Base-by-base conservation (phyloP, 2,329 filamentous ascomycete species). In the Ophiobolus disseminans region DNA sequence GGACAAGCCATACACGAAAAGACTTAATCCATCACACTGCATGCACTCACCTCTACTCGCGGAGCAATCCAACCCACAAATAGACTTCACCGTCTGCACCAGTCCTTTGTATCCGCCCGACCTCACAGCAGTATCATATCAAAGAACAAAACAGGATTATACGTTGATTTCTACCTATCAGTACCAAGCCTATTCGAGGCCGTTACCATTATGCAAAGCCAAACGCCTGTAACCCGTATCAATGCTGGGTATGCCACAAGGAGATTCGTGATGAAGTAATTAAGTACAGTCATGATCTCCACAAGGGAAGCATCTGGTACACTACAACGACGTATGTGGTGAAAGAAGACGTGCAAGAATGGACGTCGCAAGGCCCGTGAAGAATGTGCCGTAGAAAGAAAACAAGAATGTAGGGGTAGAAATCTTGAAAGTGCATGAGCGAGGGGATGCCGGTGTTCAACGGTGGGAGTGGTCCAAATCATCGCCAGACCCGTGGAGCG, bases 271-370 rank as follows among this genome's bases (percentile, higher is more conserved):
- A 32, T 11, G 11, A 20, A 36, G 17, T 10, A 32, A 44, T 44
- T 44, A 44, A 44, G 31, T 44, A 44, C 40, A 44, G 22, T 44
- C 40, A 26, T 44, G 17, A 44, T 37, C 40, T 36, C 21, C 22
- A 20, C 30, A 20, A 5, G 20, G 22, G 10, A n/a, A 22, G 32
- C 17, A 13, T 13, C n/a, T 3, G 13, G 26, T 19, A 14, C 16
- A n/a, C 10, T 21, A 25, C 19, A 25, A 40, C 3, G n/a, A n/a
- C n/a, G n/a, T n/a, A n/a, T n/a, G n/a, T 6, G 23, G 23, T 26
- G 23, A 26, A 26, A 26, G 23, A 11, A 7, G 23, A 26, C 7
- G 16, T 32, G 13, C 30, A 14, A 3, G 7, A 7, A 32, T 32
- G 30, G n/a, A 14, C 3, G 10, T 7, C 16, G 30, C 13, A 10